These are phyloP conservation scores for Fusarium goolgardi DNA, from an alignment of 2,329 filamentous ascomycete species.

Conservation along the genomic window DNA sequence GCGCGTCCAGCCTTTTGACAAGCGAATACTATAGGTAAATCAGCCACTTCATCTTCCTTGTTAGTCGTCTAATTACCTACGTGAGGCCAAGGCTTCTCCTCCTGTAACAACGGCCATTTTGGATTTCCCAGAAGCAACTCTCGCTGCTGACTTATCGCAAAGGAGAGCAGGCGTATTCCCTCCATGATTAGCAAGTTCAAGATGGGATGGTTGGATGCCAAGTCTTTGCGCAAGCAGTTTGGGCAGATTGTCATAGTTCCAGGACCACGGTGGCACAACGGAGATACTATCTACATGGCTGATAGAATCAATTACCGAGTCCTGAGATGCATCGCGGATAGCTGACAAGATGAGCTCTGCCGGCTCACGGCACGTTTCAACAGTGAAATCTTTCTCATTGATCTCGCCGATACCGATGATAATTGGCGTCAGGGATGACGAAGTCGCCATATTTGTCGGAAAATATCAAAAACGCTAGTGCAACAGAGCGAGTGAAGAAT, in stretches of 20 bases:
- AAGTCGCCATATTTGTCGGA: neutral
- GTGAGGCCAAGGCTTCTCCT: slow-evolving; percentile 72
- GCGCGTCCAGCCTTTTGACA: slow-evolving; percentile 49
- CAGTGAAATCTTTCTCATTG: slow-evolving; percentile 64
- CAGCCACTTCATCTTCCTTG: rapidly evolving
- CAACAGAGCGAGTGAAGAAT: too few relatives aligned
- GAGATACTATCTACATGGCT: slow-evolving; percentile 68
- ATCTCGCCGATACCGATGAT: slow-evolving; percentile 73
- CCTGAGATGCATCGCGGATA: slow-evolving; percentile 62
- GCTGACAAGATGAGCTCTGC: slow-evolving; percentile 68
- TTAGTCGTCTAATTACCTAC: slow-evolving; percentile 48
- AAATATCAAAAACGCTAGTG: neutral
- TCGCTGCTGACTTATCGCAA: slow-evolving; percentile 71
- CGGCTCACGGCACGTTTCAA: slow-evolving; percentile 66
- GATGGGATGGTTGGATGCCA: slow-evolving; percentile 59
- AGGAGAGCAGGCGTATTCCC: slow-evolving; percentile 72
- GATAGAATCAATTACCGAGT: slow-evolving; percentile 50
- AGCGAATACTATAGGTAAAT: slow-evolving; percentile 42
- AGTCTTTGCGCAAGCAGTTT: slow-evolving; percentile 63
- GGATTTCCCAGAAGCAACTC: slow-evolving; percentile 64
- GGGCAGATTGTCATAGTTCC: slow-evolving; percentile 71
- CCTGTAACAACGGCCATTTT: slow-evolving; percentile 70
- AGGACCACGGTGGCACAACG: slow-evolving; percentile 73
- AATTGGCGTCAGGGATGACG: slow-evolving; percentile 55
- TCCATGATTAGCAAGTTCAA: slow-evolving; percentile 67